phyloP scores from a whole-genome alignment of 176 grass and related monocot genomes.

The Oryza punctata region DNA sequence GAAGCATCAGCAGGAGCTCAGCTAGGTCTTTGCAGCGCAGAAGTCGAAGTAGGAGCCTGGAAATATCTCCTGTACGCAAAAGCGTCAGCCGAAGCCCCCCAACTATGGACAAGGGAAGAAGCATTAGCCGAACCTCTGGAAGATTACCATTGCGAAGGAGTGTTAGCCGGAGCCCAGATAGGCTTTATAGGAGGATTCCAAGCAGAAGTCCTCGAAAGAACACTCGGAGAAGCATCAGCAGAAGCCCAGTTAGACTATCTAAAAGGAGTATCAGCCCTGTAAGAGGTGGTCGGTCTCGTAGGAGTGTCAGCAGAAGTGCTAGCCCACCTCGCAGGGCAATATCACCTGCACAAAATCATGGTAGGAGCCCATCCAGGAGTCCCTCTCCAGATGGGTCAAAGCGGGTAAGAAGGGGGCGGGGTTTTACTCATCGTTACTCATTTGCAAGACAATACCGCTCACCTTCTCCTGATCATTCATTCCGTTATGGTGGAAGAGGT shows the following conservation, averaged over 20 bases:
- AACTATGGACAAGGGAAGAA: constrained; percentile 50
- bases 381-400: constrained; percentile 85
- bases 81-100: constrained; percentile 55
- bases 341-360: constrained; percentile 63
- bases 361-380: constrained; percentile 92
- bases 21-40: constrained; percentile 60
- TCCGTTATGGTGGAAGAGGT: constrained; percentile 79
- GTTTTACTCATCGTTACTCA: constrained; percentile 88
- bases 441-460: constrained; percentile 96
- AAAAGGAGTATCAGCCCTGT: constrained; percentile 74
- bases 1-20: constrained; percentile 71
- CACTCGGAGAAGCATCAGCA: constrained; percentile 60
- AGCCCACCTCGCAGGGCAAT: constrained; percentile 58
- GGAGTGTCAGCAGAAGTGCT: constrained; percentile 72
- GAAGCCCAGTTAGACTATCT: constrained; percentile 63
- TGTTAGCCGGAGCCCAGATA: constrained; percentile 54
- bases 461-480: constrained; percentile 72
- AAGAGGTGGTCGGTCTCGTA: constrained; percentile 58
- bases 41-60: constrained; percentile 59
- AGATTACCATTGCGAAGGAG: constrained; percentile 48
- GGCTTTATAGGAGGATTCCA: constrained; percentile 51
- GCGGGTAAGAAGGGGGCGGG: constrained; percentile 79
- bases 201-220: constrained; percentile 61
- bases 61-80: constrained; percentile 43
- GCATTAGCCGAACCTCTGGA: constrained; percentile 53